Percentiles rank a stretch among this genome's conserved stretches.
These are phyloP conservation scores for Jackrogersella minutella DNA, from an alignment of 495 filamentous ascomycete genomes.

Conservation along the genomic window DNA sequence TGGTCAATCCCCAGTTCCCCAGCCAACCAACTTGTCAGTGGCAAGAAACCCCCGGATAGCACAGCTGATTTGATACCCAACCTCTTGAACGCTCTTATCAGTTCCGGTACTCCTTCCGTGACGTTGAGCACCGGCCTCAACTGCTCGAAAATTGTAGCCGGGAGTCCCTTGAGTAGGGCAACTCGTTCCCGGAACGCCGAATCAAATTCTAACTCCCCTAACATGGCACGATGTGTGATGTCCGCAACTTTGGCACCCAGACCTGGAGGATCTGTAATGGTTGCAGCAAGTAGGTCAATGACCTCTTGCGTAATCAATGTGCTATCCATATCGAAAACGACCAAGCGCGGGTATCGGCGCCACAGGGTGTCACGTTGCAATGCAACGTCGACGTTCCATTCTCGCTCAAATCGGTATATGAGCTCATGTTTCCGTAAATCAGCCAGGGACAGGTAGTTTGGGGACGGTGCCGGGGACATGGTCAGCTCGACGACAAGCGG, in stretches of 20 bases:
- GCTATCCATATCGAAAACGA: conserved; percentile 97
- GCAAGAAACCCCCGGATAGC: conserved; percentile 89
- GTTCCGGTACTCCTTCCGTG: conserved; percentile 78
- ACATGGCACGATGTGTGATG: conserved; percentile 94
- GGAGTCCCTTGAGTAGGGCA: conserved; percentile 79
- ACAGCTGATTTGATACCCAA: conserved; percentile 88
- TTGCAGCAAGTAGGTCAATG: conserved; percentile 90
- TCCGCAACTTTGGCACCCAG: conserved; percentile 65
- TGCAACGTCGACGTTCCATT: conserved; percentile 87
- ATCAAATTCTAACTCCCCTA: conserved; percentile 95
- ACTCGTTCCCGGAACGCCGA: conserved; percentile 80
- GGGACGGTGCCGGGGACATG: conserved; percentile 70
- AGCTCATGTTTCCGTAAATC: conserved; percentile 80
- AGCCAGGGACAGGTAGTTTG: conserved; percentile 70
- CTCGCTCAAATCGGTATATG: conserved; percentile 80
- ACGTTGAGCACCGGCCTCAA: conserved; percentile 77
- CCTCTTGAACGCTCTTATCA: conserved; percentile 73
- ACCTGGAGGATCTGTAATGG: conserved; percentile 66
- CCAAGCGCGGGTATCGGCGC: conserved; percentile 78
- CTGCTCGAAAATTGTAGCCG: conserved; percentile 80
- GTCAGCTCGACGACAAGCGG: conserved; percentile 76
- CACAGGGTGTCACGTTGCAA: conserved; percentile 76
- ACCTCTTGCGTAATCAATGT: conserved; percentile 96
- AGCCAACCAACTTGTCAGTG: conserved; percentile 86
- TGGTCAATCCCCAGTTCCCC: conserved; percentile 82